These are phyloP conservation scores for Solanum corneliomulleri DNA, from an alignment of 257 asterid genomes.

Conservation along the genomic window DNA sequence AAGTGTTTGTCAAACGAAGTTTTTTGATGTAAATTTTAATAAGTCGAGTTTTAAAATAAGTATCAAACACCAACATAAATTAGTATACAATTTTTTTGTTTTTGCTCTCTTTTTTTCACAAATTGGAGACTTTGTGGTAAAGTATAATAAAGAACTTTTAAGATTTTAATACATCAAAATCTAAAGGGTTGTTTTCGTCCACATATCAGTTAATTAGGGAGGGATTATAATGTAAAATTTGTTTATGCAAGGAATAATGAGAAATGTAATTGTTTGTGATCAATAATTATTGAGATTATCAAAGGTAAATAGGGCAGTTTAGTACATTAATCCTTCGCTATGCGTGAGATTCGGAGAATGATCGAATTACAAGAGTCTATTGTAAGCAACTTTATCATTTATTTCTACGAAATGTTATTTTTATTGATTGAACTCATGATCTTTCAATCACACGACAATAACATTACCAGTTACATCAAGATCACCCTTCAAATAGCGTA, in stretches of 20 bases:
- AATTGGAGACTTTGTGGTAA: background rate
- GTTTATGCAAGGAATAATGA: background rate
- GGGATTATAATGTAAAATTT: background rate
- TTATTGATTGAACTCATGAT: background rate
- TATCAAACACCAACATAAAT: background rate
- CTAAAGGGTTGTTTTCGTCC: background rate
- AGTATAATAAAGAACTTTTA: background rate
- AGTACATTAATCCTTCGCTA: background rate
- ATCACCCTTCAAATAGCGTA: too few species aligned
- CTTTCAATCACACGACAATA: too few species aligned
- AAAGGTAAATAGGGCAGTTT: background rate
- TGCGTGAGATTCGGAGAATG: background rate
- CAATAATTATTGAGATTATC: background rate
- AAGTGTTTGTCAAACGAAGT: background rate
- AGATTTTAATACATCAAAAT: background rate
- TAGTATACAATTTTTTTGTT: fast-evolving
- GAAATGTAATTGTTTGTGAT: background rate
- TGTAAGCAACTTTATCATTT: background rate
- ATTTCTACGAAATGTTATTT: background rate
- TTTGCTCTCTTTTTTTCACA: background rate
- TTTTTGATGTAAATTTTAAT: background rate
- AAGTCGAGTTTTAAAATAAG: background rate
- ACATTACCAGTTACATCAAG: background rate
- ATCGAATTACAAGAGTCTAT: background rate
- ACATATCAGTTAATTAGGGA: background rate